Evolutionary conservation across 768 basidiomycete species (phyloP).

Genomic region (Dioszegia crocea): DNA sequence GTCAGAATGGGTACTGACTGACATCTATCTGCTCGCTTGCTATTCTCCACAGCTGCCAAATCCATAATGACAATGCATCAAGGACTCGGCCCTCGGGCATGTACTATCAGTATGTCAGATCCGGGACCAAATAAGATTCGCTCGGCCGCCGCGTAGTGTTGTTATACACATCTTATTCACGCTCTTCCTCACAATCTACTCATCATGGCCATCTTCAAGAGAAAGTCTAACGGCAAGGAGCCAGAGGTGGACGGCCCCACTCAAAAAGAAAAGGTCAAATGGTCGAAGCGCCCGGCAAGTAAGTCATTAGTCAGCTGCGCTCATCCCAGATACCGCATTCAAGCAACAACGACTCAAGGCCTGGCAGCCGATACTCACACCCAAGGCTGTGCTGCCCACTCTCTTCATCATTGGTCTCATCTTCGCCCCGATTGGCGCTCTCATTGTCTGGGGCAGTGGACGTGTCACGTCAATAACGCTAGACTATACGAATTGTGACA

Average conservation of each 20-base stretch:
- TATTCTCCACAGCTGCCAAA: constrained; percentile 22
- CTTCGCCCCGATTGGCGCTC: constrained; percentile 92
- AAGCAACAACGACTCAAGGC: constrained; percentile 99
- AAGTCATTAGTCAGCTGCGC: constrained; percentile 10
- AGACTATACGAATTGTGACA: constrained; percentile 91
- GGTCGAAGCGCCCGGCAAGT: constrained; percentile 51
- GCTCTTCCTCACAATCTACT: too few species aligned
- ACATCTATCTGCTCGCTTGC: constrained; percentile 18
- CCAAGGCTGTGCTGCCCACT: constrained; percentile 93
- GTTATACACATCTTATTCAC: neutral
- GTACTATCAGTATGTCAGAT: neutral
- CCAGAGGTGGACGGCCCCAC: constrained; percentile 30
- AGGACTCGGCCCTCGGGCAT: neutral
- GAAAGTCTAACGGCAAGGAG: constrained; percentile 32
- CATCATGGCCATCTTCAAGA: constrained; percentile 48
- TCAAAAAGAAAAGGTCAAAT: constrained; percentile 49
- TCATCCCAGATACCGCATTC: constrained; percentile 79
- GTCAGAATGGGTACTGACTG: neutral
- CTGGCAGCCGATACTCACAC: constrained; percentile 99
- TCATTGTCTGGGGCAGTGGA: constrained; percentile 85
- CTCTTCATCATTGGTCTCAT: constrained; percentile 90
- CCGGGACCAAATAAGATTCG: neutral
- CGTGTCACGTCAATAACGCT: constrained; percentile 87
- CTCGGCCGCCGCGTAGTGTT: too few species aligned
- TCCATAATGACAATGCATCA: too few species aligned